Base-by-base conservation (phyloP, 768 basidiomycete genomes). In the Tylopilus sp. region DNA sequence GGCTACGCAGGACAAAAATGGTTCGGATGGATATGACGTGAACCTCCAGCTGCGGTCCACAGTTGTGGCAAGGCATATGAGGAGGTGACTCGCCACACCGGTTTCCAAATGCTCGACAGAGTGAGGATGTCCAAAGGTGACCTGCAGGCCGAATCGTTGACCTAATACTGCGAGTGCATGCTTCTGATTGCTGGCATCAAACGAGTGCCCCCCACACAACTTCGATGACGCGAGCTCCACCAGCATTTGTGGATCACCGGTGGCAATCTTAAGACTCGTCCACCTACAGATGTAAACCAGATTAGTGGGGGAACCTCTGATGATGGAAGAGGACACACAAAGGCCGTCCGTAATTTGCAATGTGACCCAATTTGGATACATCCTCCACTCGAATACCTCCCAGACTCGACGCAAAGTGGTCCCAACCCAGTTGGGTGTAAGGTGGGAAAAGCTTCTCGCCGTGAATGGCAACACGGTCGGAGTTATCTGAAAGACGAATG, bases 21-120 rank as follows among this genome's bases (percentile, higher is more conserved):
- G 52, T n/a, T 64, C 60, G 17, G 55, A 62, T 16, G 63, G 54
- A 37, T 58, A 57, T 14, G 25, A 33, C 13, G 61, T 59, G 19
- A 52, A 60, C n/a, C 41, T 40, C 52, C 62, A 50, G 14, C 34
- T 44, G 40, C 37, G 37, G 22, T 22, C 37, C 37, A 38, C 19
- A 21, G 37, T 22, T 14, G 37, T 38, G 1, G 19, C 6, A 12
- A 38, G 21, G 21, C 37, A 38, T 4, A 38, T 14, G 19, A n/a
- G 56, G 1, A 61, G 53, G 25, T 64, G 44, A 8, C 52, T 61
- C 22, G 53, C 49, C 6, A 64, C 52, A 6, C 36, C 37, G 0
- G 6, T 36, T 42, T 58, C 46, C 8, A 57, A 19, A 28, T 42
- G 29, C 17, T 36, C 34, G 12, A 41, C 42, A 3, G 55, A 43